Percentiles rank a stretch among this genome's conserved stretches.
Evolutionary conservation across 2,329 filamentous ascomycete species (phyloP).

Genomic region (Phialophora macrospora): DNA sequence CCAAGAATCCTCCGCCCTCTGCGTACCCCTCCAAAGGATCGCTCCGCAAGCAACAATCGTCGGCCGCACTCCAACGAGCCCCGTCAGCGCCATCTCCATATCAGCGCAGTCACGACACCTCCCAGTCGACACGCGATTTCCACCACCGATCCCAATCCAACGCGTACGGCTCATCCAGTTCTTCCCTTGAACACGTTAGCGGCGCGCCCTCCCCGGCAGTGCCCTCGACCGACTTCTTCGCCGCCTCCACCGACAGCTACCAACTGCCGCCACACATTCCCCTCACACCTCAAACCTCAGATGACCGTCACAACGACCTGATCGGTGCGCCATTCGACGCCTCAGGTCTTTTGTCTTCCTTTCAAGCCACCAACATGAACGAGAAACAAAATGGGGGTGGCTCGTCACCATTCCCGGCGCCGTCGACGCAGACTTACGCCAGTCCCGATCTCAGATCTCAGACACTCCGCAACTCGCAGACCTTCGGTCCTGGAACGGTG

Average conservation of each 20-base stretch:
- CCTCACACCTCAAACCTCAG: slow-evolving; percentile 38
- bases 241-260: slow-evolving; percentile 45
- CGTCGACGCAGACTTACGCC: slow-evolving; percentile 55
- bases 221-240: slow-evolving; percentile 42
- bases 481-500: slow-evolving; percentile 48
- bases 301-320: slow-evolving; percentile 48
- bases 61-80: slow-evolving; percentile 52
- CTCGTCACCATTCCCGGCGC: slow-evolving; percentile 51
- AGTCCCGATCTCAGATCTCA: slow-evolving; percentile 63
- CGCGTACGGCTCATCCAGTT: slow-evolving; percentile 54
- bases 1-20: slow-evolving; percentile 52
- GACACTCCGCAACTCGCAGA: slow-evolving; percentile 67
- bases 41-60: slow-evolving; percentile 51
- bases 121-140: slow-evolving; percentile 38
- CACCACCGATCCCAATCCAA: slow-evolving; percentile 53
- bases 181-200: slow-evolving; percentile 54
- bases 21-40: slow-evolving; percentile 44
- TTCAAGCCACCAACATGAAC: slow-evolving; percentile 30
- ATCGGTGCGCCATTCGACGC: slow-evolving; percentile 51
- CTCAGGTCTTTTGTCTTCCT: slow-evolving; percentile 48
- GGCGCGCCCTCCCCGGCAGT: slow-evolving; percentile 48
- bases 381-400: slow-evolving; percentile 36
- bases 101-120: slow-evolving; percentile 46
- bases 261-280: slow-evolving; percentile 46
- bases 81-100: slow-evolving; percentile 55